Base-by-base conservation (phyloP, 306 rosid genomes). In the Acacia melanoxylon region DNA sequence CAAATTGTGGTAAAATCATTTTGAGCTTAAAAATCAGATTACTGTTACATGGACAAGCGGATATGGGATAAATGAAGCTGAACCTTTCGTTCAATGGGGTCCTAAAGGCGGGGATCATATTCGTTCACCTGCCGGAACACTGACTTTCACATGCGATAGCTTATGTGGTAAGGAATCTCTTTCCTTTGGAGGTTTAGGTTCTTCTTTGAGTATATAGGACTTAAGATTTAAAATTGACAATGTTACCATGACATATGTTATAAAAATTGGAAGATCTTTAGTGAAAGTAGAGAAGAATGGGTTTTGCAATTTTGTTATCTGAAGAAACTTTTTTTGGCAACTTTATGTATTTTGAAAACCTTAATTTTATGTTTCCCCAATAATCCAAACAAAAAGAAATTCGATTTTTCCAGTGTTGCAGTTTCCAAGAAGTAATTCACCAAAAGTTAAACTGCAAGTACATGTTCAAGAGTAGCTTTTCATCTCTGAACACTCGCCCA, bases 1-100 rank as follows among this genome's bases (percentile, higher is more conserved):
- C 69, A 72, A n/a, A 77, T 54, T 72, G 41, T 37, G 78, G 20
- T 12, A 24, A 40, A 58, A 61, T 27, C 70, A 58, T 31, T 79
- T 75, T 63, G 75, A 40, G 40, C 45, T 42, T 70, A 19, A 48
- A 24, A 82, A 72, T 59, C 89, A 92, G 97, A 95, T 93, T 89
- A 90, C 95, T 35, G 95, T 93, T 77, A 93, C 97, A 83, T 95
- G 98, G 98, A 93, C 98, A 70, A 95, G 98, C 61, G 98, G 98
- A 87, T 93, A 89, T 84, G 91, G 87, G 75, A 88, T 75, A 35
- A 56, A 56, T 48, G 93, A 90, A 83, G 98, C 98, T 33, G 88
- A 84, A 59, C 92, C 98, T 81, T 89, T 95, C 51, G 90, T 93
- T 76, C 89, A 89, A 81, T 95, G 97, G 97, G 90, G 91, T 83